Conservation (phyloP, 2,329 filamentous ascomycete species). For the Nemania sp. region DNA sequence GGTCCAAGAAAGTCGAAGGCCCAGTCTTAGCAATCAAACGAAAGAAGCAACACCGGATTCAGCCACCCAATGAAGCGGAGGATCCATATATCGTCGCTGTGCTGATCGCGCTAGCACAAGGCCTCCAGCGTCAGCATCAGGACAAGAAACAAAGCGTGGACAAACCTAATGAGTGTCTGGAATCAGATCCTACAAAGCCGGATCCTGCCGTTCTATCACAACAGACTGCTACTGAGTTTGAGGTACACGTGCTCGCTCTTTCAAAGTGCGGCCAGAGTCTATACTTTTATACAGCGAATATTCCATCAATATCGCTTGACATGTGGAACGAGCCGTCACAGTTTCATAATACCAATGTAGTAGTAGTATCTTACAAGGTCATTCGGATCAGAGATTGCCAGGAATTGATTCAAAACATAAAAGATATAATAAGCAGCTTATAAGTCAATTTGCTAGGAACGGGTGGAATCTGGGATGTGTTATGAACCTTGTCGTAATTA, state of each 20-base stretch:
- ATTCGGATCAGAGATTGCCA: neutral
- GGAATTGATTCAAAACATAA: neutral
- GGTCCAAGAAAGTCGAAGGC: neutral
- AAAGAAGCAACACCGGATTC: neutral
- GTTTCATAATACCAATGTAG: neutral
- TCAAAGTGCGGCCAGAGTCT: neutral
- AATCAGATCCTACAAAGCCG: neutral
- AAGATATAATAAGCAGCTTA: constrained; percentile 1
- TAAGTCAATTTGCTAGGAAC: neutral
- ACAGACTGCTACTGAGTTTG: neutral
- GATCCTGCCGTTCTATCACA: constrained; percentile 4
- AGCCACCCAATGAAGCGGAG: constrained; percentile 8
- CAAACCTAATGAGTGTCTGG: neutral
- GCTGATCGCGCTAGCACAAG: constrained; percentile 5
- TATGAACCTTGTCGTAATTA: neutral
- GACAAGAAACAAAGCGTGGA: neutral
- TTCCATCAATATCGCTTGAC: constrained; percentile 3
- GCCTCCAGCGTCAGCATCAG: constrained; percentile 7
- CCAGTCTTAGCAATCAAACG: constrained; percentile 2
- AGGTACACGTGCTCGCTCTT: constrained; percentile 5
- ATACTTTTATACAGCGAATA: constrained; percentile 7
- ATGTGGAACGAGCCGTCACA: neutral
- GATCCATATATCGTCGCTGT: constrained; percentile 9
- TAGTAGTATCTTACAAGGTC: neutral
- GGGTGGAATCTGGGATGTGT: neutral